These are phyloP conservation scores for Pneumocystis jirovecii DNA, from an alignment of 1,139 yeast species.

Conservation along the genomic window DNA sequence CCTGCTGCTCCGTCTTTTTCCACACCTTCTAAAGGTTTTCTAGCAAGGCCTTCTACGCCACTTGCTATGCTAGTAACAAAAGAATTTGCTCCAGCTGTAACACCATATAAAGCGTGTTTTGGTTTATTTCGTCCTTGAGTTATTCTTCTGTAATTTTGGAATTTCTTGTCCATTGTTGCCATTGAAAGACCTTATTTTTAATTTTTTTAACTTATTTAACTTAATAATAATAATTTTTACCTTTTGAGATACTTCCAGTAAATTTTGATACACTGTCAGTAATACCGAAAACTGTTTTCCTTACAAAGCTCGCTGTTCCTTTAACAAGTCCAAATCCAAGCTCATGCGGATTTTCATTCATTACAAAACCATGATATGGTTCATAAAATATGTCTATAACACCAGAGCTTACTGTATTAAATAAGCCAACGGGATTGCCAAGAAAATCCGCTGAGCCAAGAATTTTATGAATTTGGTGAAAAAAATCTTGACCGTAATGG, in stretches of 20 bases:
- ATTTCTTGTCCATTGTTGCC: constrained; percentile 73
- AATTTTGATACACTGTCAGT: constrained; percentile 86
- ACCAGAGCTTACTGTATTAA: constrained; percentile 85
- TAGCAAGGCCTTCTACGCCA: constrained; percentile 80
- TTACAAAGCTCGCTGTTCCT: constrained; percentile 86
- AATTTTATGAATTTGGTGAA: constrained; percentile 82
- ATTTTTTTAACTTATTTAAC: neutral
- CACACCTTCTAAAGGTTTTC: constrained; percentile 85
- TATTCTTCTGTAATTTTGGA: constrained; percentile 62
- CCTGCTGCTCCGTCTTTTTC: constrained; percentile 74
- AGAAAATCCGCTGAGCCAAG: constrained; percentile 91
- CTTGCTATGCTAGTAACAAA: constrained; percentile 74
- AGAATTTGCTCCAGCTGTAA: constrained; percentile 78
- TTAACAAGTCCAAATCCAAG: constrained; percentile 89
- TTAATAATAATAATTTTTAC: neutral
- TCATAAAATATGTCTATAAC: constrained; percentile 93
- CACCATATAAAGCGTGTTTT: constrained; percentile 75
- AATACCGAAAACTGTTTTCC: constrained; percentile 86
- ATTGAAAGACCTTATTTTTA: constrained; percentile 50
- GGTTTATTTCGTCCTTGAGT: constrained; percentile 66
- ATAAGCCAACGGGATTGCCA: constrained; percentile 94
- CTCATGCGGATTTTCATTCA: constrained; percentile 92
- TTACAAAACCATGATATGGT: constrained; percentile 87
- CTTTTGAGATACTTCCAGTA: constrained; percentile 83
- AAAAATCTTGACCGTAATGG: constrained; percentile 84